Evolutionary conservation across 495 filamentous ascomycete genomes (phyloP), one percentile per base, ranked within the genome.

Genomic region (Neurospora tetrasperma): DNA sequence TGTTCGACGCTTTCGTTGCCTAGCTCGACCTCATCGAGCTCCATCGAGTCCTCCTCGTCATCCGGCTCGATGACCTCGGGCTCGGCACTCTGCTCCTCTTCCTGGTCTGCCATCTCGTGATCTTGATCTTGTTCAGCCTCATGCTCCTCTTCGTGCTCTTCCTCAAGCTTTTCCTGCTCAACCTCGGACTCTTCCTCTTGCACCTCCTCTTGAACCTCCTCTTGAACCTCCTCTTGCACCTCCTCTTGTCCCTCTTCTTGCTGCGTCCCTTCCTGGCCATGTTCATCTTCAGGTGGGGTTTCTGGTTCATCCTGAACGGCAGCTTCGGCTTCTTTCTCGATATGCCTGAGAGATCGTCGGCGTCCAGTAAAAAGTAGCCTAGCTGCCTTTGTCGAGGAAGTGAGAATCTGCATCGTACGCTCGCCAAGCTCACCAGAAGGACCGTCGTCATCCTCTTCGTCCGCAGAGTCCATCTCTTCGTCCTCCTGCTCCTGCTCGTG

Each of bases 1-100:
- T 72, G 48, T 12, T 48, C 70, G 27, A n/a, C 16, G 20, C 48
- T 31, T 16, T 72, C 72, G 69, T 78, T 70, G 76, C 72, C 69
- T 74, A 72, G 38, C 70, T 78, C 73, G 74, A 71, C 38, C 48
- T 79, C 9, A 54, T 73, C 20, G n/a, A 75, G 73, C 69, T 75
- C 71, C 66, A 71, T 71, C 39, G 38, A 39, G 14, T 73, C 54
- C 27, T 66, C 54, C 0, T 66, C 54, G 27, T 5, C 12, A 35
- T 35, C 27, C 3, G 27, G 54, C 5, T 66, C 54, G 54, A 66
- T 35, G 14, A 35, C 3, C 14, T 66, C 54, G 14, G 54, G 54
- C 27, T 66, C 54, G 14, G 23, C 27, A 66, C 9, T 14, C 1
- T 66, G 54, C 14, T 66, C 54, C 27, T 66, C 54, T 35, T 66